Evolutionary conservation across 2,329 filamentous ascomycete species (phyloP).

Genomic region (Penicillium griseofulvum): DNA sequence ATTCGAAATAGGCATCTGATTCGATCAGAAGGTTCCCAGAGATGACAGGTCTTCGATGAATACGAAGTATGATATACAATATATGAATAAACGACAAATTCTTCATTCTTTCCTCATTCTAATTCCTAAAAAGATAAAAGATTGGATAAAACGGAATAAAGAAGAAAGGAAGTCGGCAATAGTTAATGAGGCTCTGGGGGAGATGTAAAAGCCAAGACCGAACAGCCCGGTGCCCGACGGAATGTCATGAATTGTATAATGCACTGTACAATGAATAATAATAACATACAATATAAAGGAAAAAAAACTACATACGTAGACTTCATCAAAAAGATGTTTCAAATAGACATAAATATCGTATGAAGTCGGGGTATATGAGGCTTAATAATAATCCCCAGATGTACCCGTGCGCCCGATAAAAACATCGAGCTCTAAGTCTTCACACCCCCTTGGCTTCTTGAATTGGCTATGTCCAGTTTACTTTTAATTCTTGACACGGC

Average conservation of each 20-base stretch:
- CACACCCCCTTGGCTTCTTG: constrained; percentile 1
- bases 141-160: not conserved
- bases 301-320: no score
- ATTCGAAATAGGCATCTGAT: not conserved
- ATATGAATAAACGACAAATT: not conserved
- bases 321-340: no score
- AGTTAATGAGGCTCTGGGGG: constrained; percentile 1
- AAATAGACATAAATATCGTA: not conserved
- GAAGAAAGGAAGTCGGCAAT: not conserved
- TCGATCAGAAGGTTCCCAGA: not conserved
- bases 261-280: no score
- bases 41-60: no score
- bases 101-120: no score
- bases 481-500: not conserved
- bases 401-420: constrained; percentile 13
- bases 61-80: no score
- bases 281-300: no score
- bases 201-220: not conserved
- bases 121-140: not conserved
- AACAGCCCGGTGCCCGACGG: not conserved
- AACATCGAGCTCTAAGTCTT: constrained; percentile 5
- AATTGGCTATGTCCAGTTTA: constrained; percentile 5
- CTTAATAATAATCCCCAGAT: constrained; percentile 8
- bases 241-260: not conserved
- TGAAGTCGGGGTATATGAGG: not conserved